Percentiles rank a stretch among this genome's conserved stretches.
phyloP scores from a whole-genome alignment of 164 flowering plant species.

The Hamamelis virginiana region DNA sequence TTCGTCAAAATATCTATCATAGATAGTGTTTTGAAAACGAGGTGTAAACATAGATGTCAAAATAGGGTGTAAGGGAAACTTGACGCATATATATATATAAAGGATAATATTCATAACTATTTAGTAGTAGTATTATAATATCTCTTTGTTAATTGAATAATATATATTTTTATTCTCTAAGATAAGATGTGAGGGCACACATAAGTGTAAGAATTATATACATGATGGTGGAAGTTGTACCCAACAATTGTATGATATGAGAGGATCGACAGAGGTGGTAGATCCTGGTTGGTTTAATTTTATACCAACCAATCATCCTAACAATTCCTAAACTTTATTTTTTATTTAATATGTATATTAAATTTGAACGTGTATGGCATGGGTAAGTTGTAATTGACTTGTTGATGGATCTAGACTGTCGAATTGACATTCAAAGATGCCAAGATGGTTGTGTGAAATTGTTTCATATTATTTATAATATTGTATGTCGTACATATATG shows the following conservation, averaged over 20 bases:
- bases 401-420: background rate
- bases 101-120: background rate
- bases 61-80: too few relatives aligned
- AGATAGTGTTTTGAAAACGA: too few relatives aligned
- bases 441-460: too few relatives aligned
- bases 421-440: too few relatives aligned
- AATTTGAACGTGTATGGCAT: constrained; percentile 3
- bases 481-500: too few relatives aligned
- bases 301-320: background rate
- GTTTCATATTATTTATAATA: too few relatives aligned
- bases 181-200: constrained; percentile 3
- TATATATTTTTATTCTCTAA: constrained; percentile 7
- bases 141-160: background rate
- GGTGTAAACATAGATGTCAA: too few relatives aligned
- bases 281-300: constrained; percentile 19
- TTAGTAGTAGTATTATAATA: background rate
- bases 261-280: constrained; percentile 7
- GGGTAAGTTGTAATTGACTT: background rate
- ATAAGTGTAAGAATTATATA: background rate
- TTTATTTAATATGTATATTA: background rate
- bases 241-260: constrained; percentile 11
- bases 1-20: too few relatives aligned
- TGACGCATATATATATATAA: background rate
- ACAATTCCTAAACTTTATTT: background rate
- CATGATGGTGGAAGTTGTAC: constrained; percentile 17